Evolutionary conservation across 768 basidiomycete species (phyloP).

Genomic region (Gautieria morchelliformis): DNA sequence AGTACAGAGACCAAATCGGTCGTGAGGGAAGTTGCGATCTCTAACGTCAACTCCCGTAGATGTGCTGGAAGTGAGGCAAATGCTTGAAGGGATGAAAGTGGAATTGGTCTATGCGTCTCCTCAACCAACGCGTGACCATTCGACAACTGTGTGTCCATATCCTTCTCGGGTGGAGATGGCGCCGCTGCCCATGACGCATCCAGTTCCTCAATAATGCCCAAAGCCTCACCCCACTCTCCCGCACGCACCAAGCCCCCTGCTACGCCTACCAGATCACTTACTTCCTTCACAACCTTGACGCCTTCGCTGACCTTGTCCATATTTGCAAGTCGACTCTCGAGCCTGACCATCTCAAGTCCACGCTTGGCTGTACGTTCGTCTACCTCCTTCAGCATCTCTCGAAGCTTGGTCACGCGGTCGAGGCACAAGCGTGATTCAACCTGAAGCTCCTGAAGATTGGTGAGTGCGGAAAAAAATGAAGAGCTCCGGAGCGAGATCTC

Average conservation of each 20-base stretch:
- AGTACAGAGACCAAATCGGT: constrained; percentile 69
- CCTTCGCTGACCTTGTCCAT: constrained; percentile 52
- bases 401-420: constrained; percentile 61
- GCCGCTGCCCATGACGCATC: constrained; percentile 42
- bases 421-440: constrained; percentile 82
- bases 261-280: constrained; percentile 70
- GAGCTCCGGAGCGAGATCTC: constrained; percentile 87
- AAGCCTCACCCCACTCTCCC: constrained; percentile 82
- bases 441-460: constrained; percentile 89
- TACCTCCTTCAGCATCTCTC: constrained; percentile 61
- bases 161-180: constrained; percentile 11
- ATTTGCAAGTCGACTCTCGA: constrained; percentile 51
- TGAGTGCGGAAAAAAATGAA: constrained; percentile 92
- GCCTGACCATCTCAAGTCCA: constrained; percentile 65
- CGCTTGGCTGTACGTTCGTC: constrained; percentile 69
- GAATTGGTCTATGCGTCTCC: constrained; percentile 25
- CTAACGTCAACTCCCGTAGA: constrained; percentile 57
- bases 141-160: constrained; percentile 10
- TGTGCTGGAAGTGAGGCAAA: constrained; percentile 70
- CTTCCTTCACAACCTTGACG: constrained; percentile 52
- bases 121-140: constrained; percentile 1
- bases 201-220: constrained; percentile 64
- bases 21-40: constrained; percentile 70
- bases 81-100: constrained; percentile 60
- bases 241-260: constrained; percentile 66